Percentiles rank a stretch among this genome's conserved stretches.
These are phyloP conservation scores for Nigrospora osmanthi DNA, from an alignment of 2,329 filamentous ascomycete genomes.

Conservation along the genomic window DNA sequence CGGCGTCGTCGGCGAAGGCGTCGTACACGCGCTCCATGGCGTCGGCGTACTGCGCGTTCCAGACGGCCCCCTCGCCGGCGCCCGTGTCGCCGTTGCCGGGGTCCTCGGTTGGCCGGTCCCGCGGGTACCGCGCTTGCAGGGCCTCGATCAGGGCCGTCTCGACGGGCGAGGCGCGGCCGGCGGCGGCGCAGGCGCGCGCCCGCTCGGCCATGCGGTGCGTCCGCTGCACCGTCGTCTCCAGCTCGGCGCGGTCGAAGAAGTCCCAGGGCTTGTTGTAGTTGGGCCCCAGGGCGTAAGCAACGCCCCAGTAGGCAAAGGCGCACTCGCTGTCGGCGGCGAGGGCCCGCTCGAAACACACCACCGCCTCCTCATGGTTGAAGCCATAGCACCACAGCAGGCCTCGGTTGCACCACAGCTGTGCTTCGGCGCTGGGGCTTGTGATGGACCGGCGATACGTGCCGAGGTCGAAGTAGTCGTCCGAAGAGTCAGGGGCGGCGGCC, in stretches of 20 bases:
- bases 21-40: conserved; percentile 51
- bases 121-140: conserved; percentile 53
- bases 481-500: too few species aligned
- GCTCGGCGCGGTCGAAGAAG: conserved; percentile 56
- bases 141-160: conserved; percentile 60
- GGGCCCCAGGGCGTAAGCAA: conserved; percentile 64
- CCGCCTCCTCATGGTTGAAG: conserved; percentile 70
- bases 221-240: conserved; percentile 38
- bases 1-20: conserved; percentile 46
- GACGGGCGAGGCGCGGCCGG: conserved; percentile 30
- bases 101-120: conserved; percentile 36
- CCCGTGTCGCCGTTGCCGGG: conserved; percentile 16
- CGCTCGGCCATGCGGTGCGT: conserved; percentile 36
- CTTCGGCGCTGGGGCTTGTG: conserved; percentile 39
- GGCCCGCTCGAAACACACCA: conserved; percentile 55
- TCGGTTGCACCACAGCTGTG: conserved; percentile 63
- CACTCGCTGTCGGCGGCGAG: conserved; percentile 44
- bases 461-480: conserved; percentile 49
- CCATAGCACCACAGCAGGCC: conserved; percentile 67
- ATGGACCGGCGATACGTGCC: conserved; percentile 50
- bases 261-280: conserved; percentile 76
- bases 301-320: conserved; percentile 61
- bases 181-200: conserved; percentile 23
- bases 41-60: conserved; percentile 53
- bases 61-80: conserved; percentile 39